Percentiles rank a stretch among this genome's conserved stretches.
Evolutionary conservation across 768 basidiomycete species (phyloP).

Genomic region (Amanita inopinata): DNA sequence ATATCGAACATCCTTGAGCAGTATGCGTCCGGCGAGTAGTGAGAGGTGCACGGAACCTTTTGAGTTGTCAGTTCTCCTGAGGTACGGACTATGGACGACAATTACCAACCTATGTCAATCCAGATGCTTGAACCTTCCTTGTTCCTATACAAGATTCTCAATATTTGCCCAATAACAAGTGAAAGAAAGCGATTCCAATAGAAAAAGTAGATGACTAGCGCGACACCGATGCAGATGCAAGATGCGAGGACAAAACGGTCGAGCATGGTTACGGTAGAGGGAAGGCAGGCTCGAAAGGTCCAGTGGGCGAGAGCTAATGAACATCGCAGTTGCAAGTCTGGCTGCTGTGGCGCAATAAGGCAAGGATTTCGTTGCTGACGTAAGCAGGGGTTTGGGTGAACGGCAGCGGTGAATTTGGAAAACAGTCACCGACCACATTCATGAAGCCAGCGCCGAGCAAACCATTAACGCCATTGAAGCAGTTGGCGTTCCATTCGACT

Average conservation of each 20-base stretch:
- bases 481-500: constrained; percentile 63
- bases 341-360: not conserved
- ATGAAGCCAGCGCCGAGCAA: constrained; percentile 12
- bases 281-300: not conserved
- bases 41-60: constrained; percentile 93
- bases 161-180: constrained; percentile 47
- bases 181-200: constrained; percentile 87
- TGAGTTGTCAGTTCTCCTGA: constrained; percentile 4
- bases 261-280: constrained; percentile 40
- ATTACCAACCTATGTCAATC: constrained; percentile 61
- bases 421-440: not conserved
- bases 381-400: too few relatives aligned
- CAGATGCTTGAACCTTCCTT: constrained; percentile 67
- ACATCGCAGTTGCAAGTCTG: not conserved
- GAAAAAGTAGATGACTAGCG: constrained; percentile 70
- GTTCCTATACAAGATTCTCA: constrained; percentile 76
- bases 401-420: too few relatives aligned
- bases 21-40: constrained; percentile 74
- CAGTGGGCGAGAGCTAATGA: not conserved
- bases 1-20: constrained; percentile 82
- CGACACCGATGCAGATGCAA: constrained; percentile 46
- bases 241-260: constrained; percentile 51
- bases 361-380: not conserved
- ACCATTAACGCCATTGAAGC: constrained; percentile 38
- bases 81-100: constrained; percentile 11